Percentiles rank a stretch among this genome's conserved stretches.
Conservation (phyloP, 257 asterid genomes). For the Ocimum tenuiflorum region DNA sequence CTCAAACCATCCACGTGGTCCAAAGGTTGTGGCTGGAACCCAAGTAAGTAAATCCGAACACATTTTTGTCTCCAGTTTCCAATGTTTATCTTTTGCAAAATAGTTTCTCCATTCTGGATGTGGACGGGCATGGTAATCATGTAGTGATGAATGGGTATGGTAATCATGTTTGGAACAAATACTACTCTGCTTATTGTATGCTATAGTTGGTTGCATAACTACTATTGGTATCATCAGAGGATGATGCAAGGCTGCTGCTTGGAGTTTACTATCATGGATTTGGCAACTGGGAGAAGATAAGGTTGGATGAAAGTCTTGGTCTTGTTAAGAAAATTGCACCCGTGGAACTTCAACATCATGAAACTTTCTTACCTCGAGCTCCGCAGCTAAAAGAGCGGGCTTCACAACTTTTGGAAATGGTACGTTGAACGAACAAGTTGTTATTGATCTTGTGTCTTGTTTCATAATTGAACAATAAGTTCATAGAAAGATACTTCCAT, state of each 20-base stretch:
- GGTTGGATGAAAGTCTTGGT: slow-evolving; percentile 82
- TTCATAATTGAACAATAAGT: slow-evolving; percentile 1
- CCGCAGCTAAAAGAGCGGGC: slow-evolving; percentile 98
- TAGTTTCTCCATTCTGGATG: not conserved
- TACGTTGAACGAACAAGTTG: slow-evolving; percentile 26
- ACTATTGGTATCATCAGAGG: slow-evolving; percentile 54
- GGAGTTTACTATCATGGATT: slow-evolving; percentile 94
- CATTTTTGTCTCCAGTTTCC: slow-evolving; percentile 3
- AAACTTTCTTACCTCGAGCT: slow-evolving; percentile 95
- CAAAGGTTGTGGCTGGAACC: slow-evolving; percentile 99
- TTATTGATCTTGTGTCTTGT: slow-evolving; percentile 9
- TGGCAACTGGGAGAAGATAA: slow-evolving; percentile 93
- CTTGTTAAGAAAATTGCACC: slow-evolving; percentile 96
- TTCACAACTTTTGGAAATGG: slow-evolving; percentile 93
- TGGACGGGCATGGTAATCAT: slow-evolving; percentile 4
- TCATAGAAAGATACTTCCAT: not conserved
- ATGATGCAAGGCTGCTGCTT: slow-evolving; percentile 90
- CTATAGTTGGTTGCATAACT: not conserved
- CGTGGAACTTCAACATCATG: slow-evolving; percentile 95
- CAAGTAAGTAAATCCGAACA: slow-evolving; percentile 52
- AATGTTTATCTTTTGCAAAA: not conserved
- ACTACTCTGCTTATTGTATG: not conserved
- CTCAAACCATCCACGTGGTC: slow-evolving; percentile 97
- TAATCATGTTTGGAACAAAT: slow-evolving; percentile 9
- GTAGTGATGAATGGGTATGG: not conserved